Base-by-base conservation (phyloP, 208 protist genomes). In the Trypanosoma lewisi region DNA sequence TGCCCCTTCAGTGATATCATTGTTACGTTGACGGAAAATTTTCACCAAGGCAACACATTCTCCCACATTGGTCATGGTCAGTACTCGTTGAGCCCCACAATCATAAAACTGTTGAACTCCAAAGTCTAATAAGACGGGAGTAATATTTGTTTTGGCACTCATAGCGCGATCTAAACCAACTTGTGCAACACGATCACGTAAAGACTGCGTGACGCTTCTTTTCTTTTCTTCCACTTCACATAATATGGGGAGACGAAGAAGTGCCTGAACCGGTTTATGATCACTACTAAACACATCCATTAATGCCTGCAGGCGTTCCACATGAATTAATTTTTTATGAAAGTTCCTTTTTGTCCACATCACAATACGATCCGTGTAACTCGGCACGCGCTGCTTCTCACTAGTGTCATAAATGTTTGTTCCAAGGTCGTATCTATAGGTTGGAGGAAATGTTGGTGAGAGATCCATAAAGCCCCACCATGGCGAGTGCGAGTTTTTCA, bases 391-490 rank as follows among this genome's bases (percentile, higher is more conserved):
- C 30, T 75, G 82, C 78, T 97, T 97, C 68, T 94, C 89, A 67
- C 83, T 92, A 8, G 94, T 95, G 70, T 97, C 94, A 75, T 97
- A 97, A 21, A 34, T 78, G 61, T 81, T 77, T 27, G 91, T 97
- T 47, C 93, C 93, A 25, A 91, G 58, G 67, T 97, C 86, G 52
- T 83, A 97, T 58, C 92, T 90, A 57, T 97, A 98, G 4, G 93
- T 98, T 51, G 94, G 96, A 4, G 67, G 33, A 75, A 90, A 91
- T 27, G 67, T 84, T 0, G 91, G 91, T 4, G 63, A 83, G 37
- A 91, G 70, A 57, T 75, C 73, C 34, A 74, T 63, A 55, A 94
- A 96, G 31, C 87, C 86, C 44, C 77, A 51, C 83, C 85, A 94
- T 55, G 88, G 85, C 37, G 87, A 89, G 58, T 86, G 79, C 27